Base-by-base conservation (phyloP, 2,329 filamentous ascomycete species). In the Ascochyta fabae region DNA sequence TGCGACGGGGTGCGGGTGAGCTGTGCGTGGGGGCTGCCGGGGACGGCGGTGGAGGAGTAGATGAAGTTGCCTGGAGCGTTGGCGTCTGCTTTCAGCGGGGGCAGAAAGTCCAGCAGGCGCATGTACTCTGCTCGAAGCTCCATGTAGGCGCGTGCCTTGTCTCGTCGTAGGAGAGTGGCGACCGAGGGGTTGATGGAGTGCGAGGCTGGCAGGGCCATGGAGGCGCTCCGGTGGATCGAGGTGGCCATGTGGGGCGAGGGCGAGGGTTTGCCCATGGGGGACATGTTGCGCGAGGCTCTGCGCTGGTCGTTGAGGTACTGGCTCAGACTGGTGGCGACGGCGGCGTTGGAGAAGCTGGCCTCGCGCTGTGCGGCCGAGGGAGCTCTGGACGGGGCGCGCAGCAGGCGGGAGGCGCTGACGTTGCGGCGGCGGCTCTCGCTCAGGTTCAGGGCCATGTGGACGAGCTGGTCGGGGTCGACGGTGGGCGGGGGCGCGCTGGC, bases 361-460 rank as follows among this genome's bases (percentile, higher is more conserved):
- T 67, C 65, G 54, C 69, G 60, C 29, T 70, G 68, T 57, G 68
- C 65, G 65, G 71, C 85, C 77, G 78, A 83, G 15, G 67, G 67
- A 26, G 73, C 70, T 47, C 76, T 75, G 77, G 84, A 33, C 78
- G 79, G 74, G 26, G 76, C 51, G 74, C 83, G 70, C 71, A 85
- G 51, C 69, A 85, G 63, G 75, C 83, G 73, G 72, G 86, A 75
- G 79, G 83, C 75, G 80, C 84, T 74, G 78, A 86, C 58, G 81
- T 90, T 76, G 82, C 83, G 69, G 35, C 86, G 86, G 61, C 87
- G 86, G 68, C 88, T 91, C 75, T 97, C 92, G 78, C 90, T 96
- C 45, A 98, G 77, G 61, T 89, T 95, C 65, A 98, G 78, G 1
- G 94, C 94, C 84, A 98, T 90, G 68, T 92, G 92, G 38, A 98